These are phyloP conservation scores for Colletotrichum agaves DNA, from an alignment of 2,329 filamentous ascomycete genomes.

Conservation along the genomic window DNA sequence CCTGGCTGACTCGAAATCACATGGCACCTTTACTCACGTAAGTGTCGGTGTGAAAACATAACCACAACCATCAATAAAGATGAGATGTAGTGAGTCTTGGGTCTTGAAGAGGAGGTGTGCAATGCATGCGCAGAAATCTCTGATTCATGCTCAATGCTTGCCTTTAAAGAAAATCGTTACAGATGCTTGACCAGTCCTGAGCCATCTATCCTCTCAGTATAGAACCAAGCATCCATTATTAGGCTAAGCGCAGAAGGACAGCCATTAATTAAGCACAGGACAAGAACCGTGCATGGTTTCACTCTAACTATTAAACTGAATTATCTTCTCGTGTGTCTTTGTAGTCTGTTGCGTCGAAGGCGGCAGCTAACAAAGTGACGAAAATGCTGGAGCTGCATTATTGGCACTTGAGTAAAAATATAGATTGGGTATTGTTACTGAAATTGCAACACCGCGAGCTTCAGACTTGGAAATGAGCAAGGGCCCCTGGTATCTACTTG, in stretches of 20 bases:
- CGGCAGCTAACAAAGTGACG: conserved; percentile 33
- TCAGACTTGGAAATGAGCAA: conserved; percentile 22
- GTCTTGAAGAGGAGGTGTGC: background rate
- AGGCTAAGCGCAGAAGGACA: background rate
- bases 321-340: conserved; percentile 1
- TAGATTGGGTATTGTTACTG: conserved; percentile 18
- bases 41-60: conserved; percentile 27
- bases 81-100: background rate
- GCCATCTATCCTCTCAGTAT: conserved; percentile 4
- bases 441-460: conserved; percentile 13
- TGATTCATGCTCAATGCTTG: conserved; percentile 1
- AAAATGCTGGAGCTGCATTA: conserved; percentile 12
- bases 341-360: conserved; percentile 9
- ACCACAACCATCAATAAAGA: background rate
- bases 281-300: background rate
- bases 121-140: background rate
- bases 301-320: background rate
- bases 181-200: background rate
- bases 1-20: conserved; percentile 26
- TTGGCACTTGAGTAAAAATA: conserved; percentile 21
- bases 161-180: conserved; percentile 9
- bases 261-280: background rate
- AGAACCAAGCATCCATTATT: conserved; percentile 10
- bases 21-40: conserved; percentile 10
- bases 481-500: conserved; percentile 13